Evolutionary conservation across 148 eudicot species (phyloP), one percentile per base, ranked within the genome.

Genomic region (Chenopodium suecicum): DNA sequence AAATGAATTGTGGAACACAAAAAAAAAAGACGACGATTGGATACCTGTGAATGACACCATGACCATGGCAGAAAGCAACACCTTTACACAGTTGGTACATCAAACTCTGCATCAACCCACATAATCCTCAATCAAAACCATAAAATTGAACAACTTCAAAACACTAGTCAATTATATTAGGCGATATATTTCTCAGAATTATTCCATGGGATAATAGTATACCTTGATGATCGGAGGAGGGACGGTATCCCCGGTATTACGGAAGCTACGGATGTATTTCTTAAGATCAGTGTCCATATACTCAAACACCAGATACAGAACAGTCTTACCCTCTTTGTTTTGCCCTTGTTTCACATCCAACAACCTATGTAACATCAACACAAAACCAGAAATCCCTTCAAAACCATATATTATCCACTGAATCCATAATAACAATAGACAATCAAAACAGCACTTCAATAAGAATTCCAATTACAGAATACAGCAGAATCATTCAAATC

Each of bases 21-120:
- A 48, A 48, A 6, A 34, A 34, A 2, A 13, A 50, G 54, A 23
- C 74, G 31, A 20, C 34, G 58, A 44, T 50, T 6, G 13, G 25
- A 17, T 79, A 93, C 98, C 97, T 88, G 88, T 96, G 99, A 27
- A 96, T 81, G 31, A 96, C 99, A 46, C 99, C 99, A 77, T 91
- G 97, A 74, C 94, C 92, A 70, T 96, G 99, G 87, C 98, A 94
- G 90, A 91, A 94, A 70, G 98, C 98, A 82, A 96, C 98, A 54
- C 99, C 99, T 79, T 96, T 91, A 80, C 99, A 96, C 11, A 96
- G 95, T 84, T 96, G 99, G 78, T 88, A 96, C 99, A 96, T 96
- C 83, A 96, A 88, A 85, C 93, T 88, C 99, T 95, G 87, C 83
- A 87, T 81, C 81, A 86, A 79, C 41, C 72, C 23, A 16, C 19